Percentiles rank a stretch among this genome's conserved stretches.
Evolutionary conservation across 805 yeast species (phyloP).

Genomic region (Tetrapisispora phaffii): DNA sequence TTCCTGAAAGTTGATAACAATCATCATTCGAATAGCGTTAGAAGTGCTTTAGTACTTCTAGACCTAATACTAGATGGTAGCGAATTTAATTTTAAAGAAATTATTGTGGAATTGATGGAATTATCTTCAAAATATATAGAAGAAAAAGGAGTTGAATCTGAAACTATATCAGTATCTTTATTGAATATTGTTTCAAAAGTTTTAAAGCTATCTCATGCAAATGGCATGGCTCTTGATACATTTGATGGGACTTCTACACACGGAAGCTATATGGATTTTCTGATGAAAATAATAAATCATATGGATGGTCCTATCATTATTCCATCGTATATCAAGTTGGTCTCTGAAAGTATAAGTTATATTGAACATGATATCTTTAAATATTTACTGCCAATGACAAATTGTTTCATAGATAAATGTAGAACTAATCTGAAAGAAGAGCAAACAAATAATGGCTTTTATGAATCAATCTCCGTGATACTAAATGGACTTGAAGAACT

Average conservation of each 20-base stretch:
- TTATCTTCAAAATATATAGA: slow-evolving; percentile 26
- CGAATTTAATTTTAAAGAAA: slow-evolving; percentile 42
- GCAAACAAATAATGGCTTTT: slow-evolving; percentile 32
- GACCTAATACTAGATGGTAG: slow-evolving; percentile 45
- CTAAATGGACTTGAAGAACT: slow-evolving; percentile 59
- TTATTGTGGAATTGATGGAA: slow-evolving; percentile 35
- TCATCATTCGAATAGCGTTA: slow-evolving; percentile 32
- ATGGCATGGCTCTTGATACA: slow-evolving; percentile 25
- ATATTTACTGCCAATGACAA: slow-evolving; percentile 44
- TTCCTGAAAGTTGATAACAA: slow-evolving; percentile 34
- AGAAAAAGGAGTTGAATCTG: slow-evolving; percentile 17
- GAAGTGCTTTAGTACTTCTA: slow-evolving; percentile 37
- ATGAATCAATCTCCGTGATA: slow-evolving; percentile 37
- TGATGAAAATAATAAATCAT: slow-evolving; percentile 40
- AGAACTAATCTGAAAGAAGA: slow-evolving; percentile 13
- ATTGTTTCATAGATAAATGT: slow-evolving; percentile 32
- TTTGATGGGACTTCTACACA: slow-evolving; percentile 26
- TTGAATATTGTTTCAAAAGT: slow-evolving; percentile 27
- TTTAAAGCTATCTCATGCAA: slow-evolving; percentile 23
- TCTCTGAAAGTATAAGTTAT: slow-evolving; percentile 42
- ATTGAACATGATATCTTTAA: slow-evolving; percentile 45
- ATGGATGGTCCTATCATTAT: slow-evolving; percentile 34
- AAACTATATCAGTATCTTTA: slow-evolving; percentile 26
- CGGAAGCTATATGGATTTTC: slow-evolving; percentile 33
- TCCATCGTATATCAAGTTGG: slow-evolving; percentile 32